Evolutionary conservation across 164 flowering plant genomes (phyloP).

Genomic region (Magnolia kwangsiensis): DNA sequence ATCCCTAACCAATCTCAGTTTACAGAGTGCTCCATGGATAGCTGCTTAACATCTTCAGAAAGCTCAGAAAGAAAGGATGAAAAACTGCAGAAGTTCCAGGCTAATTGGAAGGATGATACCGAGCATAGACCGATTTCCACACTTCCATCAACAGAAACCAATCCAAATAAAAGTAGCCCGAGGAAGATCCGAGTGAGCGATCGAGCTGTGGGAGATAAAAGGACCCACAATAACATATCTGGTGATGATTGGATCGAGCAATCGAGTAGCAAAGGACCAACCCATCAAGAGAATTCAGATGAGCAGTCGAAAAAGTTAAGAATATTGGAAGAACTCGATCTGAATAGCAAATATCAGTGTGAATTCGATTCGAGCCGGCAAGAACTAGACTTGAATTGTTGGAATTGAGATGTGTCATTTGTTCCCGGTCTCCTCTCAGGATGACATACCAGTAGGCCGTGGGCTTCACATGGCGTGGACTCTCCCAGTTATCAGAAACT

Average conservation of each 20-base stretch:
- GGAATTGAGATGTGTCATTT: constrained; percentile 19
- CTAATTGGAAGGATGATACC: constrained; percentile 15
- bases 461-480: background rate
- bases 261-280: constrained; percentile 25
- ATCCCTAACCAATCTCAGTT: constrained; percentile 14
- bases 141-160: constrained; percentile 30
- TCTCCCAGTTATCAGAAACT: background rate
- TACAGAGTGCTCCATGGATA: constrained; percentile 53
- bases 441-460: background rate
- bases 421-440: constrained; percentile 1
- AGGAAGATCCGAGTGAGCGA: constrained; percentile 9
- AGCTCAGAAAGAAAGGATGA: constrained; percentile 51
- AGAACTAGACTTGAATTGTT: constrained; percentile 51
- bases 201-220: constrained; percentile 32
- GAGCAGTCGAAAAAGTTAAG: constrained; percentile 22
- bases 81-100: constrained; percentile 15
- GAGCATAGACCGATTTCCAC: constrained; percentile 3
- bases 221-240: constrained; percentile 35
- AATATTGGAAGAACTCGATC: constrained; percentile 37
- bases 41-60: constrained; percentile 35
- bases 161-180: constrained; percentile 14
- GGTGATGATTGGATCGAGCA: constrained; percentile 39
- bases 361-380: constrained; percentile 38
- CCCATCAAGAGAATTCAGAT: constrained; percentile 15
- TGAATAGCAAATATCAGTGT: constrained; percentile 46